Evolutionary conservation across 1,284 basidiomycete genomes (phyloP).

Genomic region (Volvariella surrecta): DNA sequence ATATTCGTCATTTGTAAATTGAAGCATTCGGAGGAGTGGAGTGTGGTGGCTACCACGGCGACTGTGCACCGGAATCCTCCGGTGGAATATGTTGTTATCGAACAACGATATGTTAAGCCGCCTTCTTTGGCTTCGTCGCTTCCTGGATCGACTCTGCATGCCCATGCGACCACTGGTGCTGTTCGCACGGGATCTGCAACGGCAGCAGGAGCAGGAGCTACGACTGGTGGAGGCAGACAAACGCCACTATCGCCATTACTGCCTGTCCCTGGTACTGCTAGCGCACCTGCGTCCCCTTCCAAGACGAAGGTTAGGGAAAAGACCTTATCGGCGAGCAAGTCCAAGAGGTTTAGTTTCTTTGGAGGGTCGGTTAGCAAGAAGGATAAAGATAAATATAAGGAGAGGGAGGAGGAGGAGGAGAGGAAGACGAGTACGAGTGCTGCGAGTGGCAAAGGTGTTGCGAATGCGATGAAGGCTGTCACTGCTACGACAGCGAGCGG

Average conservation of each 20-base stretch:
- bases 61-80: conserved; percentile 10
- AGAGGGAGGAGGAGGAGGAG: neutral
- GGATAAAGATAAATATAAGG: no score
- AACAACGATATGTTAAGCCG: conserved; percentile 42
- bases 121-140: conserved; percentile 6
- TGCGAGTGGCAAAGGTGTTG: neutral
- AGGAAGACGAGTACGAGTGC: neutral
- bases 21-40: conserved; percentile 22
- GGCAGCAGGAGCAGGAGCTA: no score
- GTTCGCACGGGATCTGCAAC: conserved; percentile 2
- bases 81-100: conserved; percentile 55
- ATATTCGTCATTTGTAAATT: conserved; percentile 61
- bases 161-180: conserved; percentile 12
- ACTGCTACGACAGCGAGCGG: no score
- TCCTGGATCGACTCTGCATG: conserved; percentile 13
- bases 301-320: no score
- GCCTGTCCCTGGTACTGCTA: no score
- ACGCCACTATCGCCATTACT: no score
- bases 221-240: no score
- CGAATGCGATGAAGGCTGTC: neutral
- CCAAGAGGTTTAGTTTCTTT: conserved; percentile 42
- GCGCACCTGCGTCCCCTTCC: no score
- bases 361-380: conserved; percentile 41
- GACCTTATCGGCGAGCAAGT: no score
- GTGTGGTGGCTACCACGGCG: neutral